Conservation (phyloP, 106 monocot genomes). For the Dendrobium catenatum region DNA sequence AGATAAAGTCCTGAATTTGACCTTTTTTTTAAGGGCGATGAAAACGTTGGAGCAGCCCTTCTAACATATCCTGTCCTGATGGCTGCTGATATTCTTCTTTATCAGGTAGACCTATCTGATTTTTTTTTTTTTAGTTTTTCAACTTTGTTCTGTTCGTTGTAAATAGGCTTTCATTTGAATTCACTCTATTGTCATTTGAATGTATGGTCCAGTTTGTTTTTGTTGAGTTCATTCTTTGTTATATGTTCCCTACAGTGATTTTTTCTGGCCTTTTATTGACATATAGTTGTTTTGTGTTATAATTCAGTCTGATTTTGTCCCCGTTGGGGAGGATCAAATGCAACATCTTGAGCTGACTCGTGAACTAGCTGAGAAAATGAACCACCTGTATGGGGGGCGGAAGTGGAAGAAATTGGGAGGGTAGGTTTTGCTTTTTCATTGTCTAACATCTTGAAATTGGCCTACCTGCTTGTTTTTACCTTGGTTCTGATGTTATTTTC, state of each 20-base stretch:
- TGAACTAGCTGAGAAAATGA: conserved; percentile 84
- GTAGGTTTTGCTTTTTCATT: conserved; percentile 30
- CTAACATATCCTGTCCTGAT: conserved; percentile 97
- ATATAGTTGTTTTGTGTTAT: not conserved
- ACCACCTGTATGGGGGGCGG: conserved; percentile 74
- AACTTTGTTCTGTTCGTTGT: not conserved
- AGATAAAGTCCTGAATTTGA: not conserved
- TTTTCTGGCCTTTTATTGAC: not conserved
- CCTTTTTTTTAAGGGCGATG: conserved; percentile 58
- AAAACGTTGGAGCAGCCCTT: conserved; percentile 93
- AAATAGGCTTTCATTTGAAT: not conserved
- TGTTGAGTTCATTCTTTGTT: not conserved
- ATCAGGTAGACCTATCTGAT: conserved; percentile 50
- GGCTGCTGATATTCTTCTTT: conserved; percentile 97
- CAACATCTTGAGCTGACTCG: conserved; percentile 94
- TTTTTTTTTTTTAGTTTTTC: not conserved
- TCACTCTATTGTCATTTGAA: conserved; percentile 1
- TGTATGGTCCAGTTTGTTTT: not conserved
- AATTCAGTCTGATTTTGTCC: conserved; percentile 90
- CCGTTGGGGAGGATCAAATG: conserved; percentile 95
- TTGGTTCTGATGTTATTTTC: conserved; percentile 19
- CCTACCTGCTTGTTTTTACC: conserved; percentile 4
- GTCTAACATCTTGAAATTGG: not conserved
- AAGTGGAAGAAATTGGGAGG: conserved; percentile 99
- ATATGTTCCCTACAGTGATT: not conserved